A percentile compares a stretch with the other conserved stretches of the same genome.
Conservation (phyloP, 2,329 filamentous ascomycete species). For the Volutella citrinella region DNA sequence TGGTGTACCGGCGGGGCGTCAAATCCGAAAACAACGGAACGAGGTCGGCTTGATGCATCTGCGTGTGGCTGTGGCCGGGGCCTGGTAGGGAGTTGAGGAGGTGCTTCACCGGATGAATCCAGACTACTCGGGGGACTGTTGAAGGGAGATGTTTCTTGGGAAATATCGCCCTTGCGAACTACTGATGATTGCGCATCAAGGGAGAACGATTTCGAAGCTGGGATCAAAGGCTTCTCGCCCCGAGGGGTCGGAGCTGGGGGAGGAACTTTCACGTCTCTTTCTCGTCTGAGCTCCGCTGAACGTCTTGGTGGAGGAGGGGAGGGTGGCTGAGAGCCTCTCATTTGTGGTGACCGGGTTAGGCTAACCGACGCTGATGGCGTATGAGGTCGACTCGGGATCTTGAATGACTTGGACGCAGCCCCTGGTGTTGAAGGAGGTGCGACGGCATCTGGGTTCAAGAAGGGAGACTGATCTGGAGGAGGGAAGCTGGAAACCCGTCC, state of each 20-base stretch:
- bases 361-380: constrained; percentile 45
- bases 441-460: constrained; percentile 46
- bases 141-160: constrained; percentile 68
- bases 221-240: constrained; percentile 61
- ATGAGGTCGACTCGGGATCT: constrained; percentile 52
- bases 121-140: constrained; percentile 79
- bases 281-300: constrained; percentile 56
- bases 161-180: constrained; percentile 17
- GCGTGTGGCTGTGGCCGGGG: constrained; percentile 42
- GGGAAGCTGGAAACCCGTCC: constrained; percentile 32
- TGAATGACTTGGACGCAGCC: constrained; percentile 44
- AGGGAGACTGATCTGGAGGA: constrained; percentile 40
- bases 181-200: constrained; percentile 14
- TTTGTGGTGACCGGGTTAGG: constrained; percentile 42
- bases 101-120: constrained; percentile 49
- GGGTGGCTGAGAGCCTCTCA: constrained; percentile 49
- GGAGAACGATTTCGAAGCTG: constrained; percentile 17
- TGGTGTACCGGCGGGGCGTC: constrained; percentile 55
- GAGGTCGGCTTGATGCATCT: constrained; percentile 19
- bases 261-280: constrained; percentile 41
- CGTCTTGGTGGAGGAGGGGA: constrained; percentile 63
- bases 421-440: constrained; percentile 39
- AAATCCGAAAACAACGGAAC: constrained; percentile 29
- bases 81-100: constrained; percentile 47
- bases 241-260: constrained; percentile 77